Evolutionary conservation across 2,329 filamentous ascomycete species (phyloP), one percentile per base, ranked within the genome.

Genomic region (Diaporthe helianthi): DNA sequence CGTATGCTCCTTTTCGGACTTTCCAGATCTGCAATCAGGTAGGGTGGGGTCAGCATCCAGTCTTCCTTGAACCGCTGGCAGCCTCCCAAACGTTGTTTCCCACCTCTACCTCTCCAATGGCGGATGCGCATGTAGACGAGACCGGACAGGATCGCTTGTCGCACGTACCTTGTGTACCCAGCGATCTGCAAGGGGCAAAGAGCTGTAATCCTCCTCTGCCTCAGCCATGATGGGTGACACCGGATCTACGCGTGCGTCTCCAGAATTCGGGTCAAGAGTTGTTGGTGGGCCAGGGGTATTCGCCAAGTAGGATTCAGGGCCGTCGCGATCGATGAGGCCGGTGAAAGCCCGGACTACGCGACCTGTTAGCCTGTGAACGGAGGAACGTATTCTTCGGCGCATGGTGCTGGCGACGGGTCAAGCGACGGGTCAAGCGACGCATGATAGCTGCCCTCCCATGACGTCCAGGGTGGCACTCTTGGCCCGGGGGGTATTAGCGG

Each of bases 1-100:
- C 96, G 79, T 98, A 99, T 65, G 90, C 96, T 77, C 89, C 90
- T 83, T 99, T 99, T 77, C 96, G 89, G 51, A 97, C 94, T 86
- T 99, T 99, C 96, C 96, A 99, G 77, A 92, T 89, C 92, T 92
- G 75, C 33, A 61, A 24, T 29, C 41, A 49, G 13, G 24, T 22
- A 29, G 7, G 29, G n/a, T 29, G 29, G 9, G 41, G n/a, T 67
- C 51, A 67, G 65, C 26, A 46, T 49, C 7, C 29, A 38, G 22
- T 47, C 6, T 19, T 31, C 22, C 2, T 22, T 6, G 6, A 12
- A 19, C 7, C 15, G 36, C 19, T 49, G 44, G 12, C 24, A 12
- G n/a, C 13, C 19, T 63, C 29, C 3, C 9, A 24, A 19, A 22
- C 8, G 13, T 1, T 19, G 44, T 9, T 15, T n/a, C n/a, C 26